These are phyloP conservation scores for Vigna reflexopilosa DNA, from an alignment of 306 rosid genomes.

Conservation along the genomic window DNA sequence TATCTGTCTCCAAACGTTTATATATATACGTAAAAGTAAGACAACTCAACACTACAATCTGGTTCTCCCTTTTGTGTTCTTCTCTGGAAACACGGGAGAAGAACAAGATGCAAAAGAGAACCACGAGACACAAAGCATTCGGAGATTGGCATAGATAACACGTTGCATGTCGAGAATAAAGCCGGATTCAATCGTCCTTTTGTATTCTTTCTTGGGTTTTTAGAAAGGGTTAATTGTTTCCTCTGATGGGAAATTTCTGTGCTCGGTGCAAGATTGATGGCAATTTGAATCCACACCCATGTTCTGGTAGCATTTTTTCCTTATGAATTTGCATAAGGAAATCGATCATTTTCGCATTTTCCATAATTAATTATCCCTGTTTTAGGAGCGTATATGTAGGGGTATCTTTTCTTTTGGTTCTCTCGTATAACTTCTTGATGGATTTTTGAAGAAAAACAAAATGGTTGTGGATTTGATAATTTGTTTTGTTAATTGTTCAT, in stretches of 20 bases:
- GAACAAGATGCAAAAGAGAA: conserved; percentile 39
- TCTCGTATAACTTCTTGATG: neutral
- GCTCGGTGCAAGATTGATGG: conserved; percentile 42
- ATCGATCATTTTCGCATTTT: neutral
- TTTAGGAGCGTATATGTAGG: neutral
- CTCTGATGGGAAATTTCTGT: conserved; percentile 56
- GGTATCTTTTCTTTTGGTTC: conserved; percentile 10
- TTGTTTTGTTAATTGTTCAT: neutral
- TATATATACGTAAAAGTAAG: neutral
- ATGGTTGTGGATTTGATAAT: neutral
- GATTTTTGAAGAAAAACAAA: neutral
- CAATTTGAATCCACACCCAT: conserved; percentile 23
- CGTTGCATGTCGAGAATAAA: conserved; percentile 23
- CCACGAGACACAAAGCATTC: neutral
- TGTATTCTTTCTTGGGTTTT: neutral
- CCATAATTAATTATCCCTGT: neutral
- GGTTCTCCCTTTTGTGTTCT: conserved; percentile 45
- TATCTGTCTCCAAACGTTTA: neutral
- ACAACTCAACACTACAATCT: conserved; percentile 9
- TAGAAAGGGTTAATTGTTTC: conserved; percentile 12
- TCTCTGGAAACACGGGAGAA: conserved; percentile 49
- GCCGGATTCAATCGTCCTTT: neutral
- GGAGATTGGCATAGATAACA: neutral
- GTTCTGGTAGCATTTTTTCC: conserved; percentile 31
- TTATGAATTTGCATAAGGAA: neutral